A percentile compares a stretch with the other conserved stretches of the same genome.
These are phyloP conservation scores for Cordyceps cateniannulata DNA, from an alignment of 2,329 filamentous ascomycete genomes.

Conservation along the genomic window DNA sequence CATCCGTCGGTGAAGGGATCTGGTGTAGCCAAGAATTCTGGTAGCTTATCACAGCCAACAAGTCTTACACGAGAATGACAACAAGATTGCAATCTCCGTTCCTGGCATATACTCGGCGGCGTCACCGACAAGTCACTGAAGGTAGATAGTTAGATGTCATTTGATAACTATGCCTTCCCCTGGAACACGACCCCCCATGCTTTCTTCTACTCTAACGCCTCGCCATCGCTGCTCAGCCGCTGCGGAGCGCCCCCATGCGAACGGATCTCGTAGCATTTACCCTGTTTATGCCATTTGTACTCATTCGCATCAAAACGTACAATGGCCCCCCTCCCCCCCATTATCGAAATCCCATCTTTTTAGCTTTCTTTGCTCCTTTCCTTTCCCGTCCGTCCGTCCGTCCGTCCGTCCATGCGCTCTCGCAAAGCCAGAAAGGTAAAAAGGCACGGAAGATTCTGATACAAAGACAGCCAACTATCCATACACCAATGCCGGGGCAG, in stretches of 20 bases:
- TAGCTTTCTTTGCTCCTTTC: background rate
- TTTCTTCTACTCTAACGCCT: too few species aligned
- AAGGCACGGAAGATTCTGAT: background rate
- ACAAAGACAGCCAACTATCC: too few species aligned
- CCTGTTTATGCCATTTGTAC: background rate
- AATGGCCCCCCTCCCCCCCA: background rate
- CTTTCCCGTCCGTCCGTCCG: too few species aligned
- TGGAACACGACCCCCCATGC: too few species aligned
- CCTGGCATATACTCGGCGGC: background rate
- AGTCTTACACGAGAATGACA: background rate
- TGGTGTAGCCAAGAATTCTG: background rate
- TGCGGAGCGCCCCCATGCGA: background rate
- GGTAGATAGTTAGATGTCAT: too few species aligned
- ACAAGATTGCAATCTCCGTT: background rate
- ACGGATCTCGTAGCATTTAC: background rate
- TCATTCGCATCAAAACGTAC: background rate
- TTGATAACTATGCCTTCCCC: too few species aligned
- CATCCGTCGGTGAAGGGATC: background rate
- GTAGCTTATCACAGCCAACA: background rate
- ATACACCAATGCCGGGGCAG: too few species aligned
- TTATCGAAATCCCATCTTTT: background rate
- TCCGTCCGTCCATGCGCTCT: background rate
- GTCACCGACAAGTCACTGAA: too few species aligned
- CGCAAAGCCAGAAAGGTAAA: background rate
- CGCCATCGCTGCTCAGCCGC: too few species aligned